A percentile compares a stretch with the other conserved stretches of the same genome.
Conservation (phyloP, 192 early-diverging fungal species). For the Coemansia brasiliensis region DNA sequence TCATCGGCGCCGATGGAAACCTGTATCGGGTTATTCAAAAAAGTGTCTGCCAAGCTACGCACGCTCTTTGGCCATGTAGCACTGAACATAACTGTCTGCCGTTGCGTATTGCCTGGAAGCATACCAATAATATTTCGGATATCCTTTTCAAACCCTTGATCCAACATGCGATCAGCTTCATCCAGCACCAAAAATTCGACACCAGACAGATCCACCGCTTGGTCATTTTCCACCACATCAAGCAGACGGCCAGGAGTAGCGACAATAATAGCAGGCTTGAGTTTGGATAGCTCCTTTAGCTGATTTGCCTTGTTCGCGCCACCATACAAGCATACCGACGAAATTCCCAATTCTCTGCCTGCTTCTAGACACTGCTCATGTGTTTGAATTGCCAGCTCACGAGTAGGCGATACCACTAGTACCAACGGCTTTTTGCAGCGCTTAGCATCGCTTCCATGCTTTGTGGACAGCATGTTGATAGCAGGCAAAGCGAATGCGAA, state of each 20-base stretch:
- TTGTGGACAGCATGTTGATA: constrained; percentile 74
- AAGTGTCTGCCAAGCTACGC: constrained; percentile 81
- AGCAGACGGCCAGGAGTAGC: constrained; percentile 96
- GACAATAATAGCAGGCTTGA: constrained; percentile 66
- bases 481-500: constrained; percentile 92
- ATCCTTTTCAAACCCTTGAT: constrained; percentile 89
- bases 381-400: constrained; percentile 94
- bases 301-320: constrained; percentile 82
- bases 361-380: constrained; percentile 82
- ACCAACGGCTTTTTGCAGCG: constrained; percentile 71
- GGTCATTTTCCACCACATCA: constrained; percentile 82
- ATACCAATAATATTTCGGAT: constrained; percentile 84
- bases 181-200: constrained; percentile 92
- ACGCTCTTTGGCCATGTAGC: constrained; percentile 95
- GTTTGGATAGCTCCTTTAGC: constrained; percentile 57
- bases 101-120: constrained; percentile 63
- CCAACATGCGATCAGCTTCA: constrained; percentile 98
- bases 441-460: constrained; percentile 63
- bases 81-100: constrained; percentile 94
- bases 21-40: constrained; percentile 74
- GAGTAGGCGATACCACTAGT: constrained; percentile 91
- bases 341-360: constrained; percentile 64
- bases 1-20: constrained; percentile 89
- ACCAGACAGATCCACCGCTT: constrained; percentile 71
- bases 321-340: constrained; percentile 83